A percentile compares a stretch with the other conserved stretches of the same genome.
phyloP scores from a whole-genome alignment of 495 filamentous ascomycete species.

The Arthonia radiata region DNA sequence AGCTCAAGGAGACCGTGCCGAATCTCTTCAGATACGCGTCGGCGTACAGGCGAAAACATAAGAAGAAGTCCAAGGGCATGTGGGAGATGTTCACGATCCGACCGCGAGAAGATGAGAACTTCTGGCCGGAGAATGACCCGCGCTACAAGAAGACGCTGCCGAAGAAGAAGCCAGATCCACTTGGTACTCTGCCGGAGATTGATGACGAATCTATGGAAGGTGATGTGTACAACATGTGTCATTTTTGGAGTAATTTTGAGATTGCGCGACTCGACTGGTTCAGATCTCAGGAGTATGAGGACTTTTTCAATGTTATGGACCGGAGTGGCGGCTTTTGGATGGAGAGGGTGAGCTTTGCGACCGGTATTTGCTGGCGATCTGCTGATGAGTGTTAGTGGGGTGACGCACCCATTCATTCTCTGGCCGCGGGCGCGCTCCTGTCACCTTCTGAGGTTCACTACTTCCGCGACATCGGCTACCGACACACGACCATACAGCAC shows the following conservation, averaged over 20 bases:
- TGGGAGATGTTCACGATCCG: conserved; percentile 98
- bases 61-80: conserved; percentile 69
- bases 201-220: conserved; percentile 91
- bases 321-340: conserved; percentile 96
- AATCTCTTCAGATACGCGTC: conserved; percentile 99
- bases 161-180: conserved; percentile 44
- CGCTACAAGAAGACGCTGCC: conserved; percentile 36
- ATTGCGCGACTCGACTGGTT: conserved; percentile 91
- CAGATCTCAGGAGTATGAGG: conserved; percentile 85
- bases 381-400: conserved; percentile 45
- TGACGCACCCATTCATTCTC: conserved; percentile 94
- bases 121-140: conserved; percentile 30
- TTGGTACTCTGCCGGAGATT: conserved; percentile 47
- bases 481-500: conserved; percentile 96
- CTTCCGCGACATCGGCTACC: conserved; percentile 97
- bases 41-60: conserved; percentile 89
- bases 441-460: conserved; percentile 76
- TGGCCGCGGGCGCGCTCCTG: conserved; percentile 76
- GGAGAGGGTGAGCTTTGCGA: conserved; percentile 62
- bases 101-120: conserved; percentile 25
- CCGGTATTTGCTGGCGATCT: conserved; percentile 4
- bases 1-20: conserved; percentile 89
- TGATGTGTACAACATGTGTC: conserved; percentile 98
- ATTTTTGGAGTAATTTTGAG: conserved; percentile 99
- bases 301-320: conserved; percentile 99